Evolutionary conservation across 441 rosid species (phyloP).

Genomic region (Gossypium gossypioides): DNA sequence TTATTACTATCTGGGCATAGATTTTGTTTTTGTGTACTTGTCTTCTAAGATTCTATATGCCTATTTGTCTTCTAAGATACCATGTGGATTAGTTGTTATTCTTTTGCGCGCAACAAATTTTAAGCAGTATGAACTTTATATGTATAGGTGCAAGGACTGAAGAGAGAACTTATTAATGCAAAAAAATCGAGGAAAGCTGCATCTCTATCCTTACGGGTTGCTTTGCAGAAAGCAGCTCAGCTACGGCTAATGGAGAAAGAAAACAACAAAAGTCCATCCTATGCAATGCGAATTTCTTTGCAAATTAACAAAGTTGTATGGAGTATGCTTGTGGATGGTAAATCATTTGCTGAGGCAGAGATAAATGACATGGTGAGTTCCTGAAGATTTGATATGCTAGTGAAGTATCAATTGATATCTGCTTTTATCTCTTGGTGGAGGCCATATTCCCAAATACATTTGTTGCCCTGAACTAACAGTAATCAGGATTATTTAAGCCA

Average conservation of each 20-base stretch:
- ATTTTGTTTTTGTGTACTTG: neutral
- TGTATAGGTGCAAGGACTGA: conserved; percentile 65
- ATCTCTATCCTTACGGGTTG: conserved; percentile 52
- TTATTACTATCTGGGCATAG: neutral
- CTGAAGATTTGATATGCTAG: conserved; percentile 10
- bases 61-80: neutral
- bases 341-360: conserved; percentile 96
- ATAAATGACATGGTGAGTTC: conserved; percentile 88
- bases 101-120: neutral
- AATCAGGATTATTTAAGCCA: neutral
- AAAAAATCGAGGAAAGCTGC: conserved; percentile 69
- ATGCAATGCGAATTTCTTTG: conserved; percentile 90
- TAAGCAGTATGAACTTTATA: conserved; percentile 12
- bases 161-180: conserved; percentile 50
- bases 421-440: neutral
- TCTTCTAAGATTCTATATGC: neutral
- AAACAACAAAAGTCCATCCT: conserved; percentile 93
- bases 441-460: neutral
- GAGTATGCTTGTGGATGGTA: conserved; percentile 95
- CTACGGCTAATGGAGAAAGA: conserved; percentile 78
- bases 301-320: conserved; percentile 83
- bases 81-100: conserved; percentile 4
- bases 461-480: conserved; percentile 1
- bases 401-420: neutral
- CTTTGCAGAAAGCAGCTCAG: conserved; percentile 86